Evolutionary conservation across 1,284 basidiomycete genomes (phyloP).

Genomic region (Tilletia walkeri): DNA sequence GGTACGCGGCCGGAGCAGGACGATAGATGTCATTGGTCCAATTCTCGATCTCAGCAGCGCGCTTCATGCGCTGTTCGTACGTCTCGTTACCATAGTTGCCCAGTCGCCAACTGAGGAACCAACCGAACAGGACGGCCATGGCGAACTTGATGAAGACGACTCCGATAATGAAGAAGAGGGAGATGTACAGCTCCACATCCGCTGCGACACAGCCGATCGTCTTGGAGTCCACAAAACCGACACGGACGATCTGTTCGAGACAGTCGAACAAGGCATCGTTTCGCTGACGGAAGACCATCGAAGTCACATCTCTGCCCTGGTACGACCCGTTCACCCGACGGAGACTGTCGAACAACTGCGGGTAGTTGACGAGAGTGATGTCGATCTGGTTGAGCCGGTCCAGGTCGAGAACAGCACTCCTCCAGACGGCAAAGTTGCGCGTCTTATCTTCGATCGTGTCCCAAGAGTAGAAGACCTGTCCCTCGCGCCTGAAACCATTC

Average conservation of each 20-base stretch:
- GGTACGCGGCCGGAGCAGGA: constrained; percentile 83
- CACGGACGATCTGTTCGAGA: constrained; percentile 76
- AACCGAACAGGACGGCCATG: constrained; percentile 94
- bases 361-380: constrained; percentile 59
- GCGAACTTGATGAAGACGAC: constrained; percentile 91
- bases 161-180: constrained; percentile 94
- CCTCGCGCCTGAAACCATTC: constrained; percentile 59
- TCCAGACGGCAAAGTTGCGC: constrained; percentile 84
- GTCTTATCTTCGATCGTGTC: constrained; percentile 69
- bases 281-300: constrained; percentile 72
- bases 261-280: constrained; percentile 67
- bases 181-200: constrained; percentile 87
- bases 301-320: constrained; percentile 80
- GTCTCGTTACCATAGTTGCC: constrained; percentile 92
- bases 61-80: constrained; percentile 87
- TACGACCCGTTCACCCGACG: constrained; percentile 65
- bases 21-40: constrained; percentile 97
- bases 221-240: constrained; percentile 91
- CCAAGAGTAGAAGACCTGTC: constrained; percentile 93
- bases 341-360: constrained; percentile 76
- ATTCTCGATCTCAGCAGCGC: constrained; percentile 85
- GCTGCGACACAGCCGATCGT: constrained; percentile 95
- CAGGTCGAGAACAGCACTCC: constrained; percentile 87
- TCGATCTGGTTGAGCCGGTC: constrained; percentile 80
- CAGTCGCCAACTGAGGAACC: constrained; percentile 93